Conservation (phyloP, 306 rosid species). For the Benincasa hispida region DNA sequence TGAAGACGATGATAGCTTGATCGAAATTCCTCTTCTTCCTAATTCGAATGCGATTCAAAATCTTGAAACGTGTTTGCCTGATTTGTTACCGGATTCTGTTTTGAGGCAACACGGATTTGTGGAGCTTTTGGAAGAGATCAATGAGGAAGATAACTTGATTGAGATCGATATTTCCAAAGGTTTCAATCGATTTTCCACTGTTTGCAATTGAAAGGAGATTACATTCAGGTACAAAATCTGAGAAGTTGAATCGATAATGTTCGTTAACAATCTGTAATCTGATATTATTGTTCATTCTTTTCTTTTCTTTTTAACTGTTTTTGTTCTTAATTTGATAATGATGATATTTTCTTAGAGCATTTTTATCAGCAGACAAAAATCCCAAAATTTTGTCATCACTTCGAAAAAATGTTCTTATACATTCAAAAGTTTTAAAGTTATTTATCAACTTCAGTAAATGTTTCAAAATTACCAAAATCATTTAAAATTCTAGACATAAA, state of each 20-base stretch:
- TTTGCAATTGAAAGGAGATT: not conserved
- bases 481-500: too few species aligned
- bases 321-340: not conserved
- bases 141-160: slow-evolving; percentile 10
- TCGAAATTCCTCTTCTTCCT: slow-evolving; percentile 30
- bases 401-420: not conserved
- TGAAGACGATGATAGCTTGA: slow-evolving; percentile 35
- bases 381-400: too few species aligned
- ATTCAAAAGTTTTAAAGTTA: too few species aligned
- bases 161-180: slow-evolving; percentile 9
- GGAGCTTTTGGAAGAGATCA: slow-evolving; percentile 5
- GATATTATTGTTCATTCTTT: not conserved
- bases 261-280: not conserved
- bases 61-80: not conserved
- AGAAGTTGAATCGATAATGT: not conserved
- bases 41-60: not conserved
- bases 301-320: not conserved
- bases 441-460: too few species aligned
- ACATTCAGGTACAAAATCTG: not conserved
- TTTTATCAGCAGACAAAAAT: too few species aligned
- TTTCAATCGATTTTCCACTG: not conserved
- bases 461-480: too few species aligned
- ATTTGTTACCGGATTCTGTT: not conserved
- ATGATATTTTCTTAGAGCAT: not conserved
- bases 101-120: not conserved